phyloP scores from a whole-genome alignment of 1,139 yeast species.

The Sugiyamaella novakii region DNA sequence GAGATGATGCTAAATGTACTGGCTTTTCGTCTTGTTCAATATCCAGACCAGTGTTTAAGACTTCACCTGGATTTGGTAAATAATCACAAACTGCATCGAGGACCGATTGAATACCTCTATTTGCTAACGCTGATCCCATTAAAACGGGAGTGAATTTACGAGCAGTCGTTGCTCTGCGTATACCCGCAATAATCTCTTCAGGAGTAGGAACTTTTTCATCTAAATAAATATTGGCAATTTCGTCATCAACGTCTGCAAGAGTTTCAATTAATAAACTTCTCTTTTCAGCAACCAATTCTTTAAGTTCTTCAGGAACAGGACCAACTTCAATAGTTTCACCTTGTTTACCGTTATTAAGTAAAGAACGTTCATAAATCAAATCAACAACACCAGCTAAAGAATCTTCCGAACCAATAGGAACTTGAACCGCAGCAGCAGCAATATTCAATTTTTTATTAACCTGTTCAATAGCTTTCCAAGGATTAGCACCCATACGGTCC shows the following conservation, averaged over 20 bases:
- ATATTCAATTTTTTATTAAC: constrained; percentile 81
- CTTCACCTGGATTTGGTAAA: constrained; percentile 92
- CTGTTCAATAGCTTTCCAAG: constrained; percentile 93
- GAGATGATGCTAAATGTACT: constrained; percentile 73
- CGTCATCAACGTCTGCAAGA: constrained; percentile 96
- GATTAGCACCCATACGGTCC: constrained; percentile 99
- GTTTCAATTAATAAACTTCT: constrained; percentile 85
- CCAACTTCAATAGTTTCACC: constrained; percentile 72
- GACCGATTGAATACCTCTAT: constrained; percentile 92
- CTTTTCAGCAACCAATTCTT: constrained; percentile 78
- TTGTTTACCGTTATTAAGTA: constrained; percentile 88
- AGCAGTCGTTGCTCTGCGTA: constrained; percentile 94
- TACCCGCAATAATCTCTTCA: constrained; percentile 82
- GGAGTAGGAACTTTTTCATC: constrained; percentile 87
- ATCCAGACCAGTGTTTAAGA: constrained; percentile 87
- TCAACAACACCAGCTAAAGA: constrained; percentile 87
- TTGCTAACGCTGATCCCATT: constrained; percentile 98
- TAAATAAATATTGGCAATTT: constrained; percentile 87
- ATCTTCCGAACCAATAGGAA: constrained; percentile 92
- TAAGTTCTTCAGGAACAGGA: constrained; percentile 74
- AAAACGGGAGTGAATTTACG: constrained; percentile 96
- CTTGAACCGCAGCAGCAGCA: constrained; percentile 97
- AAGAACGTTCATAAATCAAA: constrained; percentile 80
- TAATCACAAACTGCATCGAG: constrained; percentile 95
- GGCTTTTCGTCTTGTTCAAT: constrained; percentile 68